Base-by-base conservation (phyloP, 2,329 filamentous ascomycete species). In the Phoma sp. region DNA sequence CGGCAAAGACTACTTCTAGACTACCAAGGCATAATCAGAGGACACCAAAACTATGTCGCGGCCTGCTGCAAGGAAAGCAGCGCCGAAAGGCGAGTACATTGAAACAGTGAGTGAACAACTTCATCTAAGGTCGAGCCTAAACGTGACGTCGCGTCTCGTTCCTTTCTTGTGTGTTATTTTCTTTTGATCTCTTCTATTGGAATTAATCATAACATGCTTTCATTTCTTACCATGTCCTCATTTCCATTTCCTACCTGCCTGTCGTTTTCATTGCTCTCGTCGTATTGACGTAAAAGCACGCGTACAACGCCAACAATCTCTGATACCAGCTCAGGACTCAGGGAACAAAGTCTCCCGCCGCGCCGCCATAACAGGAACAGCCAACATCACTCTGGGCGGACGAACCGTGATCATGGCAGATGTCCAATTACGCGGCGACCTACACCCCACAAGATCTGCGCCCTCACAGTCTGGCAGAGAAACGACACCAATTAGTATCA, bases 281-380 rank as follows among this genome's bases (percentile, higher is more conserved):
- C 31, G 15, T 33, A 6, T n/a, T 17, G 15, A 17, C 8, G 2
- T 35, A 17, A 15, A 35, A 35, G n/a, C 15, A 35, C 31, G 2
- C n/a, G 3, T 7, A 35, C 32, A 3, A 35, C 8, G n/a, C 15
- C 32, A 35, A 32, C 12, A 3, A 35, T 17, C 21, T 32, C 35
- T 52, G 33, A 51, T 35, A 12, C 24, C 12, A 22, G 6, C 27
- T 6, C 46, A 96, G 93, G 94, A 98, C 78, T 96, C 93, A 2
- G 95, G 95, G 64, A 99, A 99, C 84, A 98, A 98, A 80, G 95
- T 99, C 69, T 94, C 93, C 35, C 91, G 95, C 64, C 92, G 92
- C 65, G 91, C 92, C 59, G 88, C 89, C 73, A 91, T 99, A 66
- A 90, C 96, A 70, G 95, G 95, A 69, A 97, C 94, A 21, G 92